These are phyloP conservation scores for Mrakia frigida DNA, from an alignment of 768 basidiomycete genomes.

Conservation along the genomic window DNA sequence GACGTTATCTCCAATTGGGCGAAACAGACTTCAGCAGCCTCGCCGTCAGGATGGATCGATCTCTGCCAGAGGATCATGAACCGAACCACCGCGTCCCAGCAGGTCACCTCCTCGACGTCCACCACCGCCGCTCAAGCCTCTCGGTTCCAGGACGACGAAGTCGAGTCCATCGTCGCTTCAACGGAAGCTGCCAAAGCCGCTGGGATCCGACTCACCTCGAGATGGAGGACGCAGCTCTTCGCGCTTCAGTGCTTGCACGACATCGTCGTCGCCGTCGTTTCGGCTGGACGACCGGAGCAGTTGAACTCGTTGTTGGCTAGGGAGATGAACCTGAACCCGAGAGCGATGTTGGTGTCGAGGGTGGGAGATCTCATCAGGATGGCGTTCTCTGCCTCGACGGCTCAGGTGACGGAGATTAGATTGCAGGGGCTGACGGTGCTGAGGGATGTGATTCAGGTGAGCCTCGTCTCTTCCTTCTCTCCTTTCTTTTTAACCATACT, in stretches of 20 bases:
- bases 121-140: slow-evolving; percentile 48
- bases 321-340: slow-evolving; percentile 42
- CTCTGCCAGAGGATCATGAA: slow-evolving; percentile 97
- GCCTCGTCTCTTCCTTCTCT: not conserved
- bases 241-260: slow-evolving; percentile 86
- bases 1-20: slow-evolving; percentile 93
- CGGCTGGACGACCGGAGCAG: slow-evolving; percentile 73
- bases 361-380: slow-evolving; percentile 92
- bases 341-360: slow-evolving; percentile 66
- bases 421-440: slow-evolving; percentile 84
- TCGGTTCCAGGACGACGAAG: slow-evolving; percentile 79
- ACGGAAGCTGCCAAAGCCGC: slow-evolving; percentile 17
- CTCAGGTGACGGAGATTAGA: slow-evolving; percentile 91
- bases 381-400: slow-evolving; percentile 95
- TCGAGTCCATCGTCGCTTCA: slow-evolving; percentile 64
- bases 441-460: slow-evolving; percentile 83
- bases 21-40: slow-evolving; percentile 83
- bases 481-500: not conserved
- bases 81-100: slow-evolving; percentile 77
- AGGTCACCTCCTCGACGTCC: slow-evolving; percentile 36
- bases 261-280: slow-evolving; percentile 70
- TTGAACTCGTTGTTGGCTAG: slow-evolving; percentile 67
- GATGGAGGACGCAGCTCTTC: slow-evolving; percentile 96
- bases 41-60: slow-evolving; percentile 97
- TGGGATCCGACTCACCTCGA: slow-evolving; percentile 48